A percentile compares a stretch with the other conserved stretches of the same genome.
Conservation (phyloP, 2,329 filamentous ascomycete genomes). For the Fusarium coicis region DNA sequence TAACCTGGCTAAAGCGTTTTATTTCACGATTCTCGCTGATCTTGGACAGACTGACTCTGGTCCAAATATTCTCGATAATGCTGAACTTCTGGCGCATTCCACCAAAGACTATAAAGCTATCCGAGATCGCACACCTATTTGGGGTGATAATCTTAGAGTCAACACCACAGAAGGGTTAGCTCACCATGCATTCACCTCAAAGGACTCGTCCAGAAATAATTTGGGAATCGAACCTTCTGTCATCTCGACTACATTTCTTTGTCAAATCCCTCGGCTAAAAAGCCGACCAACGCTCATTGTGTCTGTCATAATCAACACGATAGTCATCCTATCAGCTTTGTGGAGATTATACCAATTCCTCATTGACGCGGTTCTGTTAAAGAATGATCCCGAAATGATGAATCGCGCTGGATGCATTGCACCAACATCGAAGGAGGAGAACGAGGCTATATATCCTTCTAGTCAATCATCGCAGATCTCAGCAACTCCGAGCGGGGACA, state of each 20-base stretch:
- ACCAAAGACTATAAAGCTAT: background rate
- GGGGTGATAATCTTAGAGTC: background rate
- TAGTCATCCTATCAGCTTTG: background rate
- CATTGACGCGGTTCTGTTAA: background rate
- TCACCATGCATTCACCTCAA: background rate
- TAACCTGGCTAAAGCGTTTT: background rate
- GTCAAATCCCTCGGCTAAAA: background rate
- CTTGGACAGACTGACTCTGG: background rate
- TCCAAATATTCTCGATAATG: accelerated
- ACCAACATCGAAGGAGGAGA: background rate
- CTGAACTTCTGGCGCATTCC: background rate
- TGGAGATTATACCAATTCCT: background rate
- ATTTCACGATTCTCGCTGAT: background rate
- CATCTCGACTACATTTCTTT: background rate
- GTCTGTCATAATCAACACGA: background rate
- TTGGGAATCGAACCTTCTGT: background rate
- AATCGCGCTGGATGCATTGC: background rate
- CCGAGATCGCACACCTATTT: background rate
- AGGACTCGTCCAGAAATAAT: background rate
- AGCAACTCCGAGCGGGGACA: background rate
- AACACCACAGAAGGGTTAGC: background rate
- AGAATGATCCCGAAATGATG: background rate
- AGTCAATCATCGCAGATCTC: background rate
- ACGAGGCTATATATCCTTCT: background rate
- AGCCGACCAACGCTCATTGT: background rate